Evolutionary conservation across 2,329 filamentous ascomycete species (phyloP).

Genomic region (Lasiodiplodia sp.): DNA sequence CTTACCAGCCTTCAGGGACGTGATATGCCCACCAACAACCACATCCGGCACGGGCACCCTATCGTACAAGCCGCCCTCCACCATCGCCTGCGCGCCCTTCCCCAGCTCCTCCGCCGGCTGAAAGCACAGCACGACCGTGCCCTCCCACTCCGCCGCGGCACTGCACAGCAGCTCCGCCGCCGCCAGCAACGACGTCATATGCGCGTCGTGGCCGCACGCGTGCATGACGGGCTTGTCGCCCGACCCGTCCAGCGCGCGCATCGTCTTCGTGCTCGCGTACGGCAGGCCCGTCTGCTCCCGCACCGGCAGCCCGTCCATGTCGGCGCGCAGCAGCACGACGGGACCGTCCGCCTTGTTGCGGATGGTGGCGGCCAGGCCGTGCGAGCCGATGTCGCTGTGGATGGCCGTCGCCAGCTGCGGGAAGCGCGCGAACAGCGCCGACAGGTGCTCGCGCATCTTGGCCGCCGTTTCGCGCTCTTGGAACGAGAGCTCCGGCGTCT

Average conservation of each 20-base stretch:
- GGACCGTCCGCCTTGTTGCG: conserved; percentile 59
- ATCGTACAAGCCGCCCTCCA: conserved; percentile 65
- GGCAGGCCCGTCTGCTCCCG: conserved; percentile 62
- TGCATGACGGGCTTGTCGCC: conserved; percentile 68
- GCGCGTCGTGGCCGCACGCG: conserved; percentile 73
- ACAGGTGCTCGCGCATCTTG: conserved; percentile 40
- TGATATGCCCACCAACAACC: conserved; percentile 65
- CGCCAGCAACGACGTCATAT: conserved; percentile 66
- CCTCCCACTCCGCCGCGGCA: conserved; percentile 61
- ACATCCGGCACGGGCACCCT: conserved; percentile 64
- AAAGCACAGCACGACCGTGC: conserved; percentile 70
- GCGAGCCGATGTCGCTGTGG: conserved; percentile 34
- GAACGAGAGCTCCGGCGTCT: conserved; percentile 46
- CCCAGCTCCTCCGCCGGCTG: conserved; percentile 73
- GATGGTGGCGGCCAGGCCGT: conserved; percentile 65
- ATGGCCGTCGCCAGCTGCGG: neutral
- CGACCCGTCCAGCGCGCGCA: conserved; percentile 55
- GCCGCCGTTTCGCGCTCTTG: conserved; percentile 45
- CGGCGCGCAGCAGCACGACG: conserved; percentile 63
- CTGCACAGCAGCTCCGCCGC: conserved; percentile 60
- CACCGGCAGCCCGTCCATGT: conserved; percentile 69
- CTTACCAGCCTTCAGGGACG: conserved; percentile 51
- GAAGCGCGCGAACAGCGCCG: conserved; percentile 35
- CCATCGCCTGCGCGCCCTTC: conserved; percentile 68
- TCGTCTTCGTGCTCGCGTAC: conserved; percentile 61